Evolutionary conservation across 352 stramenopile genomes (phyloP).

Genomic region (Globisporangium barbulae): DNA sequence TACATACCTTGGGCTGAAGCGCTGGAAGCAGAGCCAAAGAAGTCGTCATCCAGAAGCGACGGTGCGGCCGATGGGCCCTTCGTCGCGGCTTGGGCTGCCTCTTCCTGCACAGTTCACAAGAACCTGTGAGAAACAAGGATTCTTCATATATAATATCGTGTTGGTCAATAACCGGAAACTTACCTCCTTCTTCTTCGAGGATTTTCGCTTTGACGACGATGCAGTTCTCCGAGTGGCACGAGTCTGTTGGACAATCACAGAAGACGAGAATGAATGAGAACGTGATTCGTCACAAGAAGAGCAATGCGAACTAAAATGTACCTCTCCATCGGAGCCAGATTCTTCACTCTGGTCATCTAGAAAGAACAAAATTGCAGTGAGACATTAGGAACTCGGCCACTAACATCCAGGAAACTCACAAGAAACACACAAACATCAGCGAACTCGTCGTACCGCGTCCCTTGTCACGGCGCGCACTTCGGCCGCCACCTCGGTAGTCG

Average conservation of each 20-base stretch:
- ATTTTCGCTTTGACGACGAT: conserved; percentile 55
- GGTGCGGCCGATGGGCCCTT: conserved; percentile 62
- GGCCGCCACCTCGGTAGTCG: conserved; percentile 33
- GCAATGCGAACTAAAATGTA: conserved; percentile 9
- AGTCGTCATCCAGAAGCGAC: conserved; percentile 75
- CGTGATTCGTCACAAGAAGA: not conserved
- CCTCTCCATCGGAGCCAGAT: conserved; percentile 74
- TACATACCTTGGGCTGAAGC: conserved; percentile 31
- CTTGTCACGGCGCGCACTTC: conserved; percentile 38
- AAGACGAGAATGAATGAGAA: not conserved
- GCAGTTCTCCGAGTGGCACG: conserved; percentile 53
- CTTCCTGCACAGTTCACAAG: conserved; percentile 26
- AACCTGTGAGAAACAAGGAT: not conserved
- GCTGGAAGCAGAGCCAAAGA: conserved; percentile 51
- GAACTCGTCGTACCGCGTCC: conserved; percentile 21
- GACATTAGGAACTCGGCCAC: too few species aligned
- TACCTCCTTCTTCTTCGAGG: conserved; percentile 78
- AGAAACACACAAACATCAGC: not conserved
- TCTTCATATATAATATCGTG: not conserved
- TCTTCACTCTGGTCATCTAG: conserved; percentile 56
- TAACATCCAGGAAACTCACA: too few species aligned
- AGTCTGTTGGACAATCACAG: conserved; percentile 2
- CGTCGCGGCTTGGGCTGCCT: conserved; percentile 28
- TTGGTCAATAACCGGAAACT: not conserved
- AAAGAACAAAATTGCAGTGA: not conserved